Evolutionary conservation across 306 rosid genomes (phyloP).

Genomic region (Gynostemma pentaphyllum): DNA sequence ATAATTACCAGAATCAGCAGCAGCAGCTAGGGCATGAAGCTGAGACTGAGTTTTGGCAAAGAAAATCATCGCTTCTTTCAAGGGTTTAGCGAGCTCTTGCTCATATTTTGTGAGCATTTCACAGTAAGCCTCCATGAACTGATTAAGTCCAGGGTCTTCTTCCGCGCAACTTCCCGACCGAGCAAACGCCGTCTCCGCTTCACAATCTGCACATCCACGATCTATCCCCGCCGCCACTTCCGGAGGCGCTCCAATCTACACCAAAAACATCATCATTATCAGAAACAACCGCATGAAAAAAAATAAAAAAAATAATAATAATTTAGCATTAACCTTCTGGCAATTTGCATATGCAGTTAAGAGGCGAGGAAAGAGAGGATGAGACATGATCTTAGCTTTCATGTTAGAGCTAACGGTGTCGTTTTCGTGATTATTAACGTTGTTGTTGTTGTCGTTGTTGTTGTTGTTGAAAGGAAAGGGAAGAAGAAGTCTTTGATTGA

Average conservation of each 20-base stretch:
- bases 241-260: slow-evolving; percentile 34
- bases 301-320: not conserved
- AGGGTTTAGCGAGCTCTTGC: slow-evolving; percentile 35
- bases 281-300: not conserved
- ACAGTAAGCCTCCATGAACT: slow-evolving; percentile 51
- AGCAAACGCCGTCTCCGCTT: slow-evolving; percentile 8
- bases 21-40: slow-evolving; percentile 22
- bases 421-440: too few relatives aligned
- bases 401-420: too few relatives aligned
- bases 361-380: slow-evolving; percentile 32
- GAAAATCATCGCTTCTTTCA: slow-evolving; percentile 41
- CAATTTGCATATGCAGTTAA: slow-evolving; percentile 18
- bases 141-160: slow-evolving; percentile 38
- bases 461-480: too few relatives aligned
- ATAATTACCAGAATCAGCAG: slow-evolving; percentile 19
- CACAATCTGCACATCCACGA: slow-evolving; percentile 9
- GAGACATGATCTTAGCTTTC: slow-evolving; percentile 29
- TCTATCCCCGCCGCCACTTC: slow-evolving; percentile 33
- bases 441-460: too few relatives aligned
- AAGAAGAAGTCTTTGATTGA: too few relatives aligned
- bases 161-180: too few relatives aligned
- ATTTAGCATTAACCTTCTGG: too few relatives aligned
- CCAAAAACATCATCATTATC: too few relatives aligned
- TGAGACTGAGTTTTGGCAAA: slow-evolving; percentile 25
- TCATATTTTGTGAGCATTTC: slow-evolving; percentile 40